Percentiles rank a stretch among this genome's conserved stretches.
Evolutionary conservation across 2,329 filamentous ascomycete genomes (phyloP).

Genomic region (Diaporthe sp.): DNA sequence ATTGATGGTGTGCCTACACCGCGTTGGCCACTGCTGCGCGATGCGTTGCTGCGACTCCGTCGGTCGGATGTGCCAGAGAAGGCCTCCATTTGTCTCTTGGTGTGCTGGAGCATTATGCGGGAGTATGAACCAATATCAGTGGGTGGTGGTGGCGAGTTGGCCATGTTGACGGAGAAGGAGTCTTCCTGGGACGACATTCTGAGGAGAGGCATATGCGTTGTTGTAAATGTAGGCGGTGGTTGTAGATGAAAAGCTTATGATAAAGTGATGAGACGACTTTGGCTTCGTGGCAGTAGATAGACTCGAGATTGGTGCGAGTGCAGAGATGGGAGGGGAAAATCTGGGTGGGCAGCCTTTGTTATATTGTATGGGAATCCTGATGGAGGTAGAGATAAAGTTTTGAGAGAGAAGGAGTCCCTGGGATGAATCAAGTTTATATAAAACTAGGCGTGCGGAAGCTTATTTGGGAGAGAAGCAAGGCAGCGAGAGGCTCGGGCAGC

Average conservation of each 20-base stretch:
- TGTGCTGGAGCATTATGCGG: conserved; percentile 74
- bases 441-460: conserved; percentile 32
- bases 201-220: conserved; percentile 39
- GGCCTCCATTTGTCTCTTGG: conserved; percentile 75
- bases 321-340: too few species aligned
- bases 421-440: conserved; percentile 38
- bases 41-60: conserved; percentile 43
- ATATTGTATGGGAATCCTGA: conserved; percentile 1
- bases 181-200: conserved; percentile 46
- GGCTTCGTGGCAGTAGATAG: not conserved
- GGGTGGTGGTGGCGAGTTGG: conserved; percentile 47
- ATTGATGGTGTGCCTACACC: conserved; percentile 43
- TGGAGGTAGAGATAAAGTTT: not conserved
- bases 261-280: not conserved
- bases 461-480: conserved; percentile 32
- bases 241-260: not conserved
- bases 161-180: conserved; percentile 44
- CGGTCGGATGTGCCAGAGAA: conserved; percentile 61
- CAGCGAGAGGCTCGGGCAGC: conserved; percentile 1
- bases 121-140: conserved; percentile 61
- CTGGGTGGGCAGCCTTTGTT: not conserved
- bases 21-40: conserved; percentile 33
- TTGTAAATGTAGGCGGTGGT: not conserved
- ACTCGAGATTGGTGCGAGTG: not conserved
- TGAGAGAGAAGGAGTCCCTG: not conserved